A percentile compares a stretch with the other conserved stretches of the same genome.
Conservation (phyloP, 106 monocot species). For the Amphibolis antarctica region DNA sequence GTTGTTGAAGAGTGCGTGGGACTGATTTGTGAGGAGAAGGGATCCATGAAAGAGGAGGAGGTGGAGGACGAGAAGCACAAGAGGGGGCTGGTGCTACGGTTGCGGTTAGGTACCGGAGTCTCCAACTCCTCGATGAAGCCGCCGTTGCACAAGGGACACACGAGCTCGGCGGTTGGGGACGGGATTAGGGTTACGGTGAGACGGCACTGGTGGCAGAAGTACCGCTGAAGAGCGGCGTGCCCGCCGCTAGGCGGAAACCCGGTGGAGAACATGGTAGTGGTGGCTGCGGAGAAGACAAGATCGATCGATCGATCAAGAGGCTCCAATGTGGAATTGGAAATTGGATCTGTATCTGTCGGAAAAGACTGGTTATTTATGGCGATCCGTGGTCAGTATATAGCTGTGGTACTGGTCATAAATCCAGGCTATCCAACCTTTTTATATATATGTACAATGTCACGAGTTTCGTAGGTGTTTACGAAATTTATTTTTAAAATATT, state of each 20-base stretch:
- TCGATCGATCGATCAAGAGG: too few relatives aligned
- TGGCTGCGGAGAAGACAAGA: too few relatives aligned
- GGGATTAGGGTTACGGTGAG: conserved; percentile 32
- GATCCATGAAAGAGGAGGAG: conserved; percentile 2
- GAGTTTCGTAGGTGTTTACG: too few relatives aligned
- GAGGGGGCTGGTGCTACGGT: conserved; percentile 14
- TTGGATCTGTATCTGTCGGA: too few relatives aligned
- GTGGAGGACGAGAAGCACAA: conserved; percentile 7
- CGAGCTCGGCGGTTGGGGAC: conserved; percentile 36
- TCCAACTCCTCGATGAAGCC: conserved; percentile 85
- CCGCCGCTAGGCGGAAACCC: background rate
- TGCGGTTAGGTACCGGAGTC: conserved; percentile 21
- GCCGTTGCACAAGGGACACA: conserved; percentile 60
- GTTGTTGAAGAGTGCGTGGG: background rate
- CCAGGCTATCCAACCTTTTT: too few relatives aligned
- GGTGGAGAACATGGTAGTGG: background rate
- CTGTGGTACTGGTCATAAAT: too few relatives aligned
- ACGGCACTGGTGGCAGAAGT: conserved; percentile 87
- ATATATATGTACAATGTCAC: too few relatives aligned
- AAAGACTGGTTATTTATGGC: too few relatives aligned
- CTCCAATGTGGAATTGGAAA: too few relatives aligned
- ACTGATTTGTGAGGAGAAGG: conserved; percentile 15
- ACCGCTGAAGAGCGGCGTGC: conserved; percentile 19
- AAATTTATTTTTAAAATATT: too few relatives aligned
- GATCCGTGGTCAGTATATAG: too few relatives aligned